Percentiles rank a stretch among this genome's conserved stretches.
Conservation (phyloP, 228 moss, liverwort and hornwort genomes). For the Sphagnum fallax region DNA sequence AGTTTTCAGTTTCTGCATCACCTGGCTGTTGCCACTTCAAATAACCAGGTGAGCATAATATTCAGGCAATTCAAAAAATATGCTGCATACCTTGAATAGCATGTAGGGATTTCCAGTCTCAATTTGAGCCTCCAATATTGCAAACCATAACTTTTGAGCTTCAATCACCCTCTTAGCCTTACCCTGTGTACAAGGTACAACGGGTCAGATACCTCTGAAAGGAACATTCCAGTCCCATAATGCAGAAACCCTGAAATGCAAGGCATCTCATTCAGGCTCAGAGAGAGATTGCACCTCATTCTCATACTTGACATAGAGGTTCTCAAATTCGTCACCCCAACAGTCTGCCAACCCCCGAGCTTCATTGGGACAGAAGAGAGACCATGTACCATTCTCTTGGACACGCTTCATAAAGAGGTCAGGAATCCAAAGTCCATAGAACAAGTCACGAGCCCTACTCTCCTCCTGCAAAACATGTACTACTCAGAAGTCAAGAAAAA, state of each 20-base stretch:
- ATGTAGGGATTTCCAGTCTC: conserved; percentile 96
- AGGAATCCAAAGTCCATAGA: conserved; percentile 85
- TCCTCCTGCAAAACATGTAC: conserved; percentile 39
- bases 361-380: conserved; percentile 87
- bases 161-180: conserved; percentile 74
- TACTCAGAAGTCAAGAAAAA: too few relatives aligned
- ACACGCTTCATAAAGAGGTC: conserved; percentile 92
- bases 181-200: conserved; percentile 24
- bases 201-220: too few relatives aligned
- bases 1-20: too few relatives aligned
- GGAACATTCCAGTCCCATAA: too few relatives aligned
- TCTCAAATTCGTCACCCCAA: conserved; percentile 82
- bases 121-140: conserved; percentile 75
- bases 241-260: too few relatives aligned
- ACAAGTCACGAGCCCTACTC: conserved; percentile 66
- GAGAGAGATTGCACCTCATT: conserved; percentile 21
- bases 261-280: background rate
- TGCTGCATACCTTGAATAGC: conserved; percentile 57
- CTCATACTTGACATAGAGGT: conserved; percentile 58
- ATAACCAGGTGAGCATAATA: too few relatives aligned
- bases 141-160: conserved; percentile 93
- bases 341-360: conserved; percentile 87
- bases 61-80: too few relatives aligned
- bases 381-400: conserved; percentile 64
- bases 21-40: too few relatives aligned